Base-by-base conservation (phyloP, 805 yeast genomes). In the Gaillardinia entomophila region DNA sequence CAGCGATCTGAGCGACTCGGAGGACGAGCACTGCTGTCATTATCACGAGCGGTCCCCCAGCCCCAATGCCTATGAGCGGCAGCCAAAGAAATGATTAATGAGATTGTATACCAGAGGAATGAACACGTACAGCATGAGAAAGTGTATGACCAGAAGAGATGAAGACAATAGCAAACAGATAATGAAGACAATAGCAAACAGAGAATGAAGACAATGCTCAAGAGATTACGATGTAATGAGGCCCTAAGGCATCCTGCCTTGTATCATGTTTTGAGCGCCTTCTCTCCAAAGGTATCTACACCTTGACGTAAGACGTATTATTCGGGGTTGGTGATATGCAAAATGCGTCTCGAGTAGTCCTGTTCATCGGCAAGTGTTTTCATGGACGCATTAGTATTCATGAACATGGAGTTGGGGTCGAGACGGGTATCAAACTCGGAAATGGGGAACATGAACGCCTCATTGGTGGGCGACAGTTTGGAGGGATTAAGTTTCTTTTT, bases 1-100 rank as follows among this genome's bases (percentile, higher is more conserved):
- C 49, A 16, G 64, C 55, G 27, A 36, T 30, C 12, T n/a, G 51
- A 75, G 63, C 12, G 40, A 28, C 13, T 28, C 23, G 15, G 50
- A 38, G 16, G 40, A 41, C 17, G 42, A 42, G 28, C 5, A 26
- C 12, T 26, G 17, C 17, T 15, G n/a, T 26, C 28, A 13, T n/a
- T 12, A 13, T 5, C 17, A 4, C 22, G n/a, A 20, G 15, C 27
- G 27, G 27, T 11, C 26, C n/a, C 19, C 37, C n/a, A 63, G 68
- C 40, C 95, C 84, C 14, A 85, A 90, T 57, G 96, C 96, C 0
- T 90, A 90, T 49, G 97, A 89, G 53, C 61, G 75, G 24, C 96
- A 87, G 55, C 97, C 96, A 1, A 73, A 66, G n/a, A n/a, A n/a
- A n/a, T n/a, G n/a, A n/a, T n/a, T n/a, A n/a, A n/a, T n/a, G n/a